Base-by-base conservation (phyloP, 306 rosid genomes). In the Arachis hypogaea region DNA sequence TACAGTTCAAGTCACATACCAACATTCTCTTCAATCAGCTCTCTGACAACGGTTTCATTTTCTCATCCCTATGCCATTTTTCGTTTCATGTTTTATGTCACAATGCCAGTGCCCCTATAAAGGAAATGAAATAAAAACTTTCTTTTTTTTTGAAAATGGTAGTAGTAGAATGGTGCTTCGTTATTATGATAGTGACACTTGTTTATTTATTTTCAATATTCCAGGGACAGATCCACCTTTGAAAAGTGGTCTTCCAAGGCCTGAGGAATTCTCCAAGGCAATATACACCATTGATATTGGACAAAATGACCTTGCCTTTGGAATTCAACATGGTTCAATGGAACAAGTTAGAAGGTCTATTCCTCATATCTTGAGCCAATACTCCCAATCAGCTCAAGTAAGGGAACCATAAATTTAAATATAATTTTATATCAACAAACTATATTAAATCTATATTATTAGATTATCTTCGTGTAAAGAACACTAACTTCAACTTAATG, bases 231-330 rank as follows among this genome's bases (percentile, higher is more conserved):
- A 59, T 18, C 59, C 68, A 61, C 83, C 77, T 45, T 72, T 83
- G 5, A 84, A 77, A 73, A 84, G 75, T 74, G 73, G 59, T 66
- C 86, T 91, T 54, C 90, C 98, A 29, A 88, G 90, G 83, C 85
- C 89, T 2, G 74, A 81, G 59, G 97, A 88, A 29, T 93, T 89
- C 59, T 82, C 89, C 45, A 84, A 56, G 71, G 97, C 96, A n/a
- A 73, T 93, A 36, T 93, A 93, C 77, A 89, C 86, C 46, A 64
- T 91, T 54, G 98, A 93, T 80, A 86, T 93, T 8, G 98, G 97
- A 79, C 97, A 93, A 77, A 93, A 93, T 54, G 98, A 93, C 76
- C 86, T 91, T 64, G 58, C 30, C 76, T 78, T 36, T 66, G 97
- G 97, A 8, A 64, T 86, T 59, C 90, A 85, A 55, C 81, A 89